Conservation (phyloP, 371 early-diverging fungal genomes). For the Mucor indicus region DNA sequence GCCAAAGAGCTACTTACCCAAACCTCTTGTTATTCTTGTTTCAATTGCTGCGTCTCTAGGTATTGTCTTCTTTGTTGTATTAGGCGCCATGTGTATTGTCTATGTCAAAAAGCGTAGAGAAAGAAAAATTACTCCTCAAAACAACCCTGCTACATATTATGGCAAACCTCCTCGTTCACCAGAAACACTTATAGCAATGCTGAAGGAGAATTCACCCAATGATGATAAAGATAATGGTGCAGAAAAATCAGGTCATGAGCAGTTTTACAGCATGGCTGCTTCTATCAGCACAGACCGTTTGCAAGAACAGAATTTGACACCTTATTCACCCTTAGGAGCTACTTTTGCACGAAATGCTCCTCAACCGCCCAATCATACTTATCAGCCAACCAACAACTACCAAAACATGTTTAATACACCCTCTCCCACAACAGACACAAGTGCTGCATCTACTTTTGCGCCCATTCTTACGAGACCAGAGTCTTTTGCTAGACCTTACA, state of each 20-base stretch:
- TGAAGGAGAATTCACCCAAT: slow-evolving; percentile 9
- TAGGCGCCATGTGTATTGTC: slow-evolving; percentile 47
- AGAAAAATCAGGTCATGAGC: no score
- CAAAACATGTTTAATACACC: no score
- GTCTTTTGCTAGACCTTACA: slow-evolving; percentile 12
- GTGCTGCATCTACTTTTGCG: no score
- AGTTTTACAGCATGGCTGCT: no score
- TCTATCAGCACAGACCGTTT: no score
- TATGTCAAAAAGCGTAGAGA: slow-evolving; percentile 34
- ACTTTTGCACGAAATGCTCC: no score
- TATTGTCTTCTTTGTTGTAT: slow-evolving; percentile 66
- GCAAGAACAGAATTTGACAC: no score
- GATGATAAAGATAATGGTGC: slow-evolving; percentile 1
- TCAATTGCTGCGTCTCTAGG: slow-evolving; percentile 67
- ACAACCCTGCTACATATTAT: slow-evolving; percentile 33
- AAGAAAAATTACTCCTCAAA: slow-evolving; percentile 25
- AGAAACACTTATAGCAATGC: slow-evolving; percentile 34
- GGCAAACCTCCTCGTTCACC: slow-evolving; percentile 46
- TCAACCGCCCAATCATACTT: no score
- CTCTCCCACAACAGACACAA: no score
- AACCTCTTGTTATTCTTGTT: slow-evolving; percentile 65
- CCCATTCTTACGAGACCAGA: no score
- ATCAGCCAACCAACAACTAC: no score
- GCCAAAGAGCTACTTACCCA: slow-evolving; percentile 35
- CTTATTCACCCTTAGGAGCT: no score